Base-by-base conservation (phyloP, 2,329 filamentous ascomycete genomes). In the Xylaria hypoxylon region DNA sequence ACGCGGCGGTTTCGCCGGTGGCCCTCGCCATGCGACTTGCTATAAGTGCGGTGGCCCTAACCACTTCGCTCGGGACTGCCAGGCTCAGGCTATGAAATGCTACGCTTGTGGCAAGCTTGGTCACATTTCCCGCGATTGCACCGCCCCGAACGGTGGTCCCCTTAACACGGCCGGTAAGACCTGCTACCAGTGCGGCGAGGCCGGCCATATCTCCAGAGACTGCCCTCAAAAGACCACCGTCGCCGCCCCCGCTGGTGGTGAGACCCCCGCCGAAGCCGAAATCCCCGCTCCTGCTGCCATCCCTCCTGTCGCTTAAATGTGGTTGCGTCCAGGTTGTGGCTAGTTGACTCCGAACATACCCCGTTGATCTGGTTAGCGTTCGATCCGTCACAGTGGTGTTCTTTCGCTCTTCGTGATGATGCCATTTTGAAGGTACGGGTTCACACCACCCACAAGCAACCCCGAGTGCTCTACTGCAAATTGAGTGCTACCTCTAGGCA, bases 41-140 rank as follows among this genome's bases (percentile, higher is more conserved):
- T 91, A 91, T 81, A 91, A 91, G 83, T 92, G 89, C 79, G 89
- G 89, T 73, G 89, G 95, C 38, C 96, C 96, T 67, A 99, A 99
- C 86, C 96, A 99, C 84, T 99, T 97, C 79, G 96, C 96, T 71
- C 92, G 96, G 72, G 96, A 99, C 78, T 99, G 96, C 86, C 96
- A 98, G 85, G 94, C 96, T 73, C 94, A 97, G 82, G 93, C 94
- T 70, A 97, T 97, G 93, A 97, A 97, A 85, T 97, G 94, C 87
- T 97, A 97, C 77, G 94, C 94, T 72, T 97, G 94, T 79, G 94
- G 94, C 79, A 97, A 97, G 85, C 89, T 97, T 73, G 93, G 93
- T 58, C 94, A 97, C 83, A 97, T 97, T 80, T 96, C 92, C 11
- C 85, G 86, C 75, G 96, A 99, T 82, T 99, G 96, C 86, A 97